Base-by-base conservation (phyloP, 2,329 filamentous ascomycete genomes). In the Penicillium italicum region DNA sequence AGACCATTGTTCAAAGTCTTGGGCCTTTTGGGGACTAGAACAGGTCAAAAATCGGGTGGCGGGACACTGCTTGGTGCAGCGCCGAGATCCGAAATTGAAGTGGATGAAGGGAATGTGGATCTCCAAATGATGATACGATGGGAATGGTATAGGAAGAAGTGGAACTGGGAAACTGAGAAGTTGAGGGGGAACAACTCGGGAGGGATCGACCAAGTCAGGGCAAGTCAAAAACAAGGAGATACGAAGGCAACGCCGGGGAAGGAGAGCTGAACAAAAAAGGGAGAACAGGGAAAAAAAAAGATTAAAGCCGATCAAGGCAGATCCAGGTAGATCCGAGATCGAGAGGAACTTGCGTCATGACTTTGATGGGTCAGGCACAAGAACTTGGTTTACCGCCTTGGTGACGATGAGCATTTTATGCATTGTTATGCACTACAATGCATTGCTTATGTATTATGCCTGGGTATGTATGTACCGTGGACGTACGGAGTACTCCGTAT, bases 1-100 rank as follows among this genome's bases (percentile, higher is more conserved):
- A 76, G 74, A 76, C 76, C 53, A 57, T 67, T 62, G 57, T 57
- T 66, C 50, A 56, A 20, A 41, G 53, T 45, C 50, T 38, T 12
- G 5, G 28, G 30, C 14, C 5, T 14, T 26, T 49, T 30, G 10
- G n/a, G 16, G 41, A 30, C 24, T 41, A 24, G 40, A 31, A 37
- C 20, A 24, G 16, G 20, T 30, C 24, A 45, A 22, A 31, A 30
- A 60, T 57, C 48, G 53, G 59, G 58, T 53, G 51, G 58, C 61
- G 62, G 63, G 50, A 59, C 62, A 64, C 63, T 65, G 63, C 60
- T 47, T 31, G 38, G 30, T 56, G 61, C 63, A 64, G 63, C 57
- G 63, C 59, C 62, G 63, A 57, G 57, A 61, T 61, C 60, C 55
- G 57, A 56, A 37, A 55, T 53, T 47, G 42, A 26, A 49, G 48